Evolutionary conservation across 1,284 basidiomycete genomes (phyloP).

Genomic region (Moesziomyces antarcticus): DNA sequence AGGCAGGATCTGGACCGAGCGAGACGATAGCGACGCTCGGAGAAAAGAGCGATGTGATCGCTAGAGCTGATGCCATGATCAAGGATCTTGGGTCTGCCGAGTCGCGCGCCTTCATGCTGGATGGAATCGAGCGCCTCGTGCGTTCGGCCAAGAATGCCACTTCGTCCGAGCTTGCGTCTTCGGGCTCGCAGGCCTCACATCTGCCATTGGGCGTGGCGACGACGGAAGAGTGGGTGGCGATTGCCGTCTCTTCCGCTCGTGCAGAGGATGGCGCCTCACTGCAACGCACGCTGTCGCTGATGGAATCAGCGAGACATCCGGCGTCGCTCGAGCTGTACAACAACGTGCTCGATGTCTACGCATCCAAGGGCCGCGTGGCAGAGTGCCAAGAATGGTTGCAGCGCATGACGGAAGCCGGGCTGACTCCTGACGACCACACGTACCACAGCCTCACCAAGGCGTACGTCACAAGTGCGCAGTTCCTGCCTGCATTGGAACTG

Average conservation of each 20-base stretch:
- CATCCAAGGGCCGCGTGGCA: slow-evolving; percentile 70
- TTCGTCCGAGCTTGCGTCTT: background rate
- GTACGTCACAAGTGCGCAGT: slow-evolving; percentile 32
- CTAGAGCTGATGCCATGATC: slow-evolving; percentile 33
- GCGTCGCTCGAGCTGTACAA: slow-evolving; percentile 56
- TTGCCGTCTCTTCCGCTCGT: slow-evolving; percentile 49
- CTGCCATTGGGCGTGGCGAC: slow-evolving; percentile 44
- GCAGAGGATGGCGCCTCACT: slow-evolving; percentile 30
- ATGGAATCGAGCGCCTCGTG: slow-evolving; percentile 33
- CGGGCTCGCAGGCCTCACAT: background rate
- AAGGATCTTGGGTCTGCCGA: slow-evolving; percentile 20
- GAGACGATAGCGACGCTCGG: background rate
- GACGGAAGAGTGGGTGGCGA: slow-evolving; percentile 51
- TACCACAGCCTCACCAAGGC: slow-evolving; percentile 60
- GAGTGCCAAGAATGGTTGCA: slow-evolving; percentile 36
- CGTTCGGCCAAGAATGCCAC: background rate
- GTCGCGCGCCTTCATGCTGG: slow-evolving; percentile 32
- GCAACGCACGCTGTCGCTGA: slow-evolving; percentile 26
- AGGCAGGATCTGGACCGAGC: background rate
- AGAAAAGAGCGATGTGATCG: slow-evolving; percentile 4
- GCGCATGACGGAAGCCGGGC: slow-evolving; percentile 25
- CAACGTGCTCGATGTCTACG: slow-evolving; percentile 72
- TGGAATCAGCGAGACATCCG: slow-evolving; percentile 31
- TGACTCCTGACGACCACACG: slow-evolving; percentile 42
- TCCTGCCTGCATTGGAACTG: slow-evolving; percentile 43